Evolutionary conservation across 2,329 filamentous ascomycete species (phyloP).

Genomic region (Pseudonectria foliicola): DNA sequence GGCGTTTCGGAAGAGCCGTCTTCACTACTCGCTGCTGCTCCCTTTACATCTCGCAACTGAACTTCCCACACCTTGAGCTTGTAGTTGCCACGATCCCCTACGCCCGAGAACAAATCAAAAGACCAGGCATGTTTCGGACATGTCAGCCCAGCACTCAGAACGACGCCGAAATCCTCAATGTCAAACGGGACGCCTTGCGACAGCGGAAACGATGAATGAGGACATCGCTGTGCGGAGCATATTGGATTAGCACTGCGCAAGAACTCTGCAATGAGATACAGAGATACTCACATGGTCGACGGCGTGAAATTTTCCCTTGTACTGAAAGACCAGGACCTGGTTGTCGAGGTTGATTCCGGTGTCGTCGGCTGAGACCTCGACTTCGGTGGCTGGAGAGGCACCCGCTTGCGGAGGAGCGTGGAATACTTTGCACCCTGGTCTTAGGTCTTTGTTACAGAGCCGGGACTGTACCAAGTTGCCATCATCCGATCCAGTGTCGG

Average conservation of each 20-base stretch:
- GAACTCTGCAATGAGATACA: background rate
- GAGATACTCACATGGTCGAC: conserved; percentile 56
- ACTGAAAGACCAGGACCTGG: conserved; percentile 60
- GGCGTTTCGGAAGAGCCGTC: background rate
- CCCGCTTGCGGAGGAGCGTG: conserved; percentile 38
- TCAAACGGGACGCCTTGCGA: conserved; percentile 58
- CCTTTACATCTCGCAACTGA: conserved; percentile 36
- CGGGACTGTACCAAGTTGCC: conserved; percentile 31
- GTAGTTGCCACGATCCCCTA: conserved; percentile 55
- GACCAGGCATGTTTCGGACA: conserved; percentile 68
- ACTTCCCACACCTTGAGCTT: conserved; percentile 58
- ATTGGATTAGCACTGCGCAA: too few species aligned
- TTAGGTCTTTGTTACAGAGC: conserved; percentile 31
- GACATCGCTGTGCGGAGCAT: too few species aligned
- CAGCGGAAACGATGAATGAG: conserved; percentile 60
- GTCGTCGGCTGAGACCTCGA: conserved; percentile 29
- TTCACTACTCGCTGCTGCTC: accelerated
- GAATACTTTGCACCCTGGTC: conserved; percentile 54
- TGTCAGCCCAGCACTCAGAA: conserved; percentile 53
- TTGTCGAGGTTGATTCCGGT: conserved; percentile 38
- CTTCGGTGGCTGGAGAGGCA: conserved; percentile 28
- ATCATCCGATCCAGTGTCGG: conserved; percentile 39
- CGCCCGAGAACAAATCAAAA: conserved; percentile 60
- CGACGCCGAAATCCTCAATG: conserved; percentile 65
- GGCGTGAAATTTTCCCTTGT: conserved; percentile 57